Base-by-base conservation (phyloP, 176 grass and related monocot species). In the Aegilops sharonensis region DNA sequence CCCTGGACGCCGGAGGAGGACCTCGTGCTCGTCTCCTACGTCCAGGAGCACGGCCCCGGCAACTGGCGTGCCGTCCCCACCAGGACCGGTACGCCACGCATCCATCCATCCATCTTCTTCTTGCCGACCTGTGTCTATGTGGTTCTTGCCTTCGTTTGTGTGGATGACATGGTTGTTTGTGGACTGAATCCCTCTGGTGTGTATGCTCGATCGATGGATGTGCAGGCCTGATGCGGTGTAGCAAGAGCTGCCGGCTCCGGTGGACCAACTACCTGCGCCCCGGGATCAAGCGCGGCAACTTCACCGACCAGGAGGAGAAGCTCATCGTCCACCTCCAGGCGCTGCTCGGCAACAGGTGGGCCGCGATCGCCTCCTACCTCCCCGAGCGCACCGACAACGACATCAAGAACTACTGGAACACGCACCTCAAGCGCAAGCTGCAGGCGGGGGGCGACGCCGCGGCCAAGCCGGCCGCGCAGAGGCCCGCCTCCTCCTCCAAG, bases 351-450 rank as follows among this genome's bases (percentile, higher is more conserved):
- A 97, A 97, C 89, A 71, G 95, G 37, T 98, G 93, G 95, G 95
- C 95, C 0, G 93, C 95, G 9, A 98, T 98, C 40, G 95, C 95
- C 11, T 98, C 95, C 36, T 98, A 98, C 81, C 85, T 98, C 24
- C 93, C 95, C 59, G 93, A 98, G 78, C 91, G 95, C 52, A 98
- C 95, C 4, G 95, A 98, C 79, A 98, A 98, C 76, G 95, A 98
- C 93, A 98, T 98, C 86, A 98, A 98, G 91, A 98, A 98, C 78
- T 93, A 93, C 87, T 98, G 95, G 95, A 98, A 98, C 93, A 98
- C 95, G 23, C 93, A 95, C 80, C 93, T 98, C 79, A 95, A 92
- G 95, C 91, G 91, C 30, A 98, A 95, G 77, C 88, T 95, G 5
- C 67, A 63, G 40, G 72, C 40, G 0, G 62, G 61, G 3, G 40